Conservation (phyloP, 2,329 filamentous ascomycete species). For the Microthyrium microscopicum region DNA sequence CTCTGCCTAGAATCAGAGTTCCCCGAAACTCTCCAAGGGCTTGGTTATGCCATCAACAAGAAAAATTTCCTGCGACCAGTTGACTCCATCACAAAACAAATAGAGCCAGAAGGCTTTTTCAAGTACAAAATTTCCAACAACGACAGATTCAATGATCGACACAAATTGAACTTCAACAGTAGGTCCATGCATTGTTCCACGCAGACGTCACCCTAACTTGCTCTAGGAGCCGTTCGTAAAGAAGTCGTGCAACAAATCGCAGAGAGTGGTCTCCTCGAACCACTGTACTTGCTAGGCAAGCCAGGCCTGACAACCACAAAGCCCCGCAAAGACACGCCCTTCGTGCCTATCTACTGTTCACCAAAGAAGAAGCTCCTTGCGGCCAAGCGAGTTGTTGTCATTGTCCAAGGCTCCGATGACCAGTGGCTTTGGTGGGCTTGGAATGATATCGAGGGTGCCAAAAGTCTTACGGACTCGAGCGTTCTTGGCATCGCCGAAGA, state of each 20-base stretch:
- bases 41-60: slow-evolving; percentile 69
- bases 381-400: slow-evolving; percentile 49
- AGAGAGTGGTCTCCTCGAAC: slow-evolving; percentile 39
- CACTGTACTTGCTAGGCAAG: slow-evolving; percentile 44
- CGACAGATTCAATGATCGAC: slow-evolving; percentile 58
- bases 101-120: slow-evolving; percentile 52
- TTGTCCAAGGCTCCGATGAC: slow-evolving; percentile 56
- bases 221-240: slow-evolving; percentile 42
- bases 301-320: slow-evolving; percentile 34
- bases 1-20: slow-evolving; percentile 58
- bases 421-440: slow-evolving; percentile 62
- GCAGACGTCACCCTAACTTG: slow-evolving; percentile 7
- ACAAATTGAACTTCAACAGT: slow-evolving; percentile 56
- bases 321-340: slow-evolving; percentile 31
- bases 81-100: slow-evolving; percentile 60
- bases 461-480: slow-evolving; percentile 55
- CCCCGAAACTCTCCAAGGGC: slow-evolving; percentile 44
- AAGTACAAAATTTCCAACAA: slow-evolving; percentile 59
- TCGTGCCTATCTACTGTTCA: slow-evolving; percentile 54
- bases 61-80: slow-evolving; percentile 19
- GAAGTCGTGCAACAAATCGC: slow-evolving; percentile 47
- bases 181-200: slow-evolving; percentile 11
- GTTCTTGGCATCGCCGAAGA: slow-evolving; percentile 37
- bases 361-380: slow-evolving; percentile 30
- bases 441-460: slow-evolving; percentile 43